Conservation (phyloP, 805 yeast species). For the Cyberlindnera galapagoensis region DNA sequence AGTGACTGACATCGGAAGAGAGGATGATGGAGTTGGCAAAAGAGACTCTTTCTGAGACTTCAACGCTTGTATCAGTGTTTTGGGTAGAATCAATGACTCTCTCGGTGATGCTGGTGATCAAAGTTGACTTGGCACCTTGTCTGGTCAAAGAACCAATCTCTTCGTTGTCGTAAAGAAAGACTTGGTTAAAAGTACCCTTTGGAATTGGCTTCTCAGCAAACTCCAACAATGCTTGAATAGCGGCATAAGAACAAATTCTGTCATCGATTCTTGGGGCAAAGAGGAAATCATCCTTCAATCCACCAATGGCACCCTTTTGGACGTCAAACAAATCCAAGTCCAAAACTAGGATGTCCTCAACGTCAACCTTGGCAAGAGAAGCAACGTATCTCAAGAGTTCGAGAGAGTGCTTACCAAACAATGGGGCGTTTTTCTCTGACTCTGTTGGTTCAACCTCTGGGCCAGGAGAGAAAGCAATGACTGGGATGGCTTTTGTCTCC, state of each 20-base stretch:
- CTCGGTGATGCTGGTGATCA: conserved; percentile 56
- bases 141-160: conserved; percentile 78
- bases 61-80: conserved; percentile 12
- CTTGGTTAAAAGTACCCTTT: conserved; percentile 43
- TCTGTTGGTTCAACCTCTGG: conserved; percentile 43
- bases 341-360: conserved; percentile 56
- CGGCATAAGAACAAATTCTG: conserved; percentile 74
- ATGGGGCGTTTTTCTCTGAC: conserved; percentile 56
- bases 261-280: conserved; percentile 84
- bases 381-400: conserved; percentile 65
- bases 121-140: conserved; percentile 78
- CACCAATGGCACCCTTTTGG: conserved; percentile 74
- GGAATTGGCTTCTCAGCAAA: conserved; percentile 31
- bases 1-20: conserved; percentile 81
- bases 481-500: conserved; percentile 76
- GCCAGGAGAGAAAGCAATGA: conserved; percentile 49
- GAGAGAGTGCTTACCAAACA: conserved; percentile 63
- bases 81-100: conserved; percentile 36
- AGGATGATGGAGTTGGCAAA: conserved; percentile 74
- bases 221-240: conserved; percentile 52
- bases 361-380: conserved; percentile 47
- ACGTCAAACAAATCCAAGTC: conserved; percentile 80
- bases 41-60: conserved; percentile 29
- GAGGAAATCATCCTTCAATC: conserved; percentile 68
- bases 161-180: conserved; percentile 70